These are phyloP conservation scores for Backusella psychrophila DNA, from an alignment of 192 early-diverging fungal genomes.

Conservation along the genomic window DNA sequence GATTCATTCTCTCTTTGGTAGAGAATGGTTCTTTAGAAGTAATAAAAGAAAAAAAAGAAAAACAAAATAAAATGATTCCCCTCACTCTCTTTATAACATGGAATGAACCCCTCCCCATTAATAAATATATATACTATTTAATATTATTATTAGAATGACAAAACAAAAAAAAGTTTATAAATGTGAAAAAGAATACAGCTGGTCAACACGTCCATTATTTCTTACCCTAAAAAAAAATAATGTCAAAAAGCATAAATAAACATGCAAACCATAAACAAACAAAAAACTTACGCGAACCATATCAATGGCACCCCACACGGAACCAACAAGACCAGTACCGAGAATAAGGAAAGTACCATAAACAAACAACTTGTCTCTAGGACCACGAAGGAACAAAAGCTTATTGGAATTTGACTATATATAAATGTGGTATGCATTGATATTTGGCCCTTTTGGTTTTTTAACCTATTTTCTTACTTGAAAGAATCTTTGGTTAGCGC, in stretches of 20 bases:
- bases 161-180: not conserved
- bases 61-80: not conserved
- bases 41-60: not conserved
- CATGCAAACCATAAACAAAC: not conserved
- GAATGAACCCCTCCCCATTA: too few relatives aligned
- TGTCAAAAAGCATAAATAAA: not conserved
- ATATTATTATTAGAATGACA: not conserved
- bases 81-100: not conserved
- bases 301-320: constrained; percentile 26
- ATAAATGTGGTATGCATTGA: not conserved
- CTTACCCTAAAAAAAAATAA: not conserved
- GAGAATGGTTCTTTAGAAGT: not conserved
- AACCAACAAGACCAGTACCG: constrained; percentile 34
- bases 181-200: not conserved
- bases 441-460: not conserved
- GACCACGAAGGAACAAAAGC: constrained; percentile 36
- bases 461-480: not conserved
- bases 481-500: constrained; percentile 27
- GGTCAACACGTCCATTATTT: not conserved
- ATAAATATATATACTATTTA: too few relatives aligned
- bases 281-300: constrained; percentile 31
- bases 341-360: constrained; percentile 28
- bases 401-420: constrained; percentile 30
- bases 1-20: constrained; percentile 40
- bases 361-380: constrained; percentile 35